A percentile compares a stretch with the other conserved stretches of the same genome.
phyloP scores from a whole-genome alignment of 2,329 filamentous ascomycete species.

The Cladosporium halotolerans region DNA sequence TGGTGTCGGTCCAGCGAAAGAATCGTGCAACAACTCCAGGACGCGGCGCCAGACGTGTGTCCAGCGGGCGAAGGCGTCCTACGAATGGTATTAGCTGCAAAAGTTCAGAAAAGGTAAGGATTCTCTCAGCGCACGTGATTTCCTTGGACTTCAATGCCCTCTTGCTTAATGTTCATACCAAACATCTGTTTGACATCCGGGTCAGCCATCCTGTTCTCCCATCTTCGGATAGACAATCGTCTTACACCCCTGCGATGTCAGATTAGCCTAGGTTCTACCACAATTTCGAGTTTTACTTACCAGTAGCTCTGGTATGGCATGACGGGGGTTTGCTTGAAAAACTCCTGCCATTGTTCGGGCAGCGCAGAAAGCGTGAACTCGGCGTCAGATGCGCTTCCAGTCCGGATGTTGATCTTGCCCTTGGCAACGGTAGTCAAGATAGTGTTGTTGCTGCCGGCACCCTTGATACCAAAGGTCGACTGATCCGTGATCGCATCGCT shows the following conservation, averaged over 20 bases:
- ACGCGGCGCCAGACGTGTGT: conserved; percentile 44
- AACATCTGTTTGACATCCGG: conserved; percentile 23
- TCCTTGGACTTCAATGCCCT: conserved; percentile 43
- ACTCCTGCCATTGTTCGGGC: conserved; percentile 42
- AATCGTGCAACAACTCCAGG: conserved; percentile 44
- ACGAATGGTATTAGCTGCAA: background rate
- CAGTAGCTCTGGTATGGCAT: conserved; percentile 43
- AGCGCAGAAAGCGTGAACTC: conserved; percentile 37
- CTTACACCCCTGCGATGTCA: conserved; percentile 7
- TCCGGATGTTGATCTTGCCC: conserved; percentile 22
- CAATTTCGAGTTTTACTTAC: conserved; percentile 22
- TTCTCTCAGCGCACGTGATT: conserved; percentile 28
- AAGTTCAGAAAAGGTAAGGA: background rate
- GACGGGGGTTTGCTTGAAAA: conserved; percentile 39
- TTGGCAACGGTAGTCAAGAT: conserved; percentile 27
- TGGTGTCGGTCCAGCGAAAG: conserved; percentile 39
- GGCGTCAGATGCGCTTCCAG: conserved; percentile 20
- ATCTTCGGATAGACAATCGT: conserved; percentile 1
- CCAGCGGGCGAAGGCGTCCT: conserved; percentile 38
- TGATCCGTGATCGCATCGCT: conserved; percentile 25
- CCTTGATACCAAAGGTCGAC: conserved; percentile 30
- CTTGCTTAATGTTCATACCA: conserved; percentile 44
- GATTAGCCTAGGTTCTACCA: background rate
- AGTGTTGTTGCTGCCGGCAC: conserved; percentile 22
- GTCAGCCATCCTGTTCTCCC: conserved; percentile 10